Evolutionary conservation across 2,329 filamentous ascomycete species (phyloP).

Genomic region (Macroventuria anomochaeta): DNA sequence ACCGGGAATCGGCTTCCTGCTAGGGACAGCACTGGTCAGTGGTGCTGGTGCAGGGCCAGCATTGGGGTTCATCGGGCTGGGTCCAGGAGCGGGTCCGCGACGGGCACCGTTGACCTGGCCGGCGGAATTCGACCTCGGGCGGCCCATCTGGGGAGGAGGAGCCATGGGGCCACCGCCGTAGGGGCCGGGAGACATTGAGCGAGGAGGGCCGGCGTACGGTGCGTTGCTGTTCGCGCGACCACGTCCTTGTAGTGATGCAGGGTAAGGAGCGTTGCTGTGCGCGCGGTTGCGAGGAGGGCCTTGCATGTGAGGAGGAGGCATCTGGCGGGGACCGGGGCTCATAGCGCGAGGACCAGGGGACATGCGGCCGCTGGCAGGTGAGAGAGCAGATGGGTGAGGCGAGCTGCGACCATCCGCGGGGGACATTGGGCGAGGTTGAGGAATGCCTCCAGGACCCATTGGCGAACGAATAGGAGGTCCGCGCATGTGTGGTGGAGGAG

Average conservation of each 20-base stretch:
- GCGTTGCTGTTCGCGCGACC: slow-evolving; percentile 49
- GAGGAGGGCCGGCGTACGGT: slow-evolving; percentile 42
- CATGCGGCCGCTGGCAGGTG: slow-evolving; percentile 46
- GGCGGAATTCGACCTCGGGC: slow-evolving; percentile 49
- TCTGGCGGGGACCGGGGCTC: slow-evolving; percentile 45
- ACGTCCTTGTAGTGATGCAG: slow-evolving; percentile 26
- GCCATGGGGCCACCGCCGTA: slow-evolving; percentile 47
- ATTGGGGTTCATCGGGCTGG: slow-evolving; percentile 44
- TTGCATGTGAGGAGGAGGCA: slow-evolving; percentile 34
- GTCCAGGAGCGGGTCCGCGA: slow-evolving; percentile 41
- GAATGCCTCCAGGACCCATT: slow-evolving; percentile 42
- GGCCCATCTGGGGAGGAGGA: slow-evolving; percentile 41
- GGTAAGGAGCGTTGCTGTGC: slow-evolving; percentile 48
- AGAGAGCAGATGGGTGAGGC: slow-evolving; percentile 55
- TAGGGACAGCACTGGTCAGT: slow-evolving; percentile 37
- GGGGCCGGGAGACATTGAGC: slow-evolving; percentile 50
- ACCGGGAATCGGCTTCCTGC: slow-evolving; percentile 57
- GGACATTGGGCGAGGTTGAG: slow-evolving; percentile 51
- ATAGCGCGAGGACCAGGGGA: slow-evolving; percentile 40
- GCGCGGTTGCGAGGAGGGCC: slow-evolving; percentile 38
- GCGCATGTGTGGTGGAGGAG: slow-evolving; percentile 51
- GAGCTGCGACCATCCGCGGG: slow-evolving; percentile 54
- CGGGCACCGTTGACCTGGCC: slow-evolving; percentile 37
- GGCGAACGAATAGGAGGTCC: slow-evolving; percentile 38
- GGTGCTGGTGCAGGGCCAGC: slow-evolving; percentile 7